These are phyloP conservation scores for Alternaria sp. DNA, from an alignment of 2,329 filamentous ascomycete species.

Conservation along the genomic window DNA sequence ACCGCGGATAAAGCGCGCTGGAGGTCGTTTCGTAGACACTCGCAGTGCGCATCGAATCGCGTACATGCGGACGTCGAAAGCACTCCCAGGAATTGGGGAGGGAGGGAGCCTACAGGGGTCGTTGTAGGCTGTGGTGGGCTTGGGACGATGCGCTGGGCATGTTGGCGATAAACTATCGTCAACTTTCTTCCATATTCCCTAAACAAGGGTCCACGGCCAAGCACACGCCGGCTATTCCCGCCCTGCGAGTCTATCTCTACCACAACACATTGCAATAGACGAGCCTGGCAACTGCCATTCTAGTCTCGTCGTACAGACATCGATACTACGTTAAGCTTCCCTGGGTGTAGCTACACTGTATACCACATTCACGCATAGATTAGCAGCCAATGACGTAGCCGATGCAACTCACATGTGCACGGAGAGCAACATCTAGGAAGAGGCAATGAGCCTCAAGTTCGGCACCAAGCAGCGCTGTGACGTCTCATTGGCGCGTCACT, in stretches of 20 bases:
- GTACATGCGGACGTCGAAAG: conserved; percentile 50
- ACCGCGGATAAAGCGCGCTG: conserved; percentile 47
- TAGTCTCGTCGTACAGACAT: neutral
- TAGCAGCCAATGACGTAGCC: neutral
- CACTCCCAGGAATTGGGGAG: conserved; percentile 24
- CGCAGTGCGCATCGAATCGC: conserved; percentile 53
- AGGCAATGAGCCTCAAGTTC: neutral
- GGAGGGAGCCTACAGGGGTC: conserved; percentile 27
- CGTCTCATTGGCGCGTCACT: neutral
- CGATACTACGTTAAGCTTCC: too few species aligned
- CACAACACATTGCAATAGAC: neutral
- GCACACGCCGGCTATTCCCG: conserved; percentile 14
- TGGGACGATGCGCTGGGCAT: conserved; percentile 29
- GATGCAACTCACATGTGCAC: neutral
- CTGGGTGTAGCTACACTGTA: neutral
- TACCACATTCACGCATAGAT: neutral
- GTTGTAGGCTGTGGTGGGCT: conserved; percentile 20
- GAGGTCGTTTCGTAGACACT: conserved; percentile 49
- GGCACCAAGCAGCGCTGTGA: neutral
- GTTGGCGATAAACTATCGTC: conserved; percentile 20
- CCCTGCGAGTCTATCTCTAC: neutral
- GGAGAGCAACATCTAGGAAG: neutral
- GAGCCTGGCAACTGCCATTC: neutral
- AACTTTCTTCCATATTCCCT: conserved; percentile 29
- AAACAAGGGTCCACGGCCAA: conserved; percentile 24